Base-by-base conservation (phyloP, 2,329 filamentous ascomycete genomes). In the Fonsecaea erecta region DNA sequence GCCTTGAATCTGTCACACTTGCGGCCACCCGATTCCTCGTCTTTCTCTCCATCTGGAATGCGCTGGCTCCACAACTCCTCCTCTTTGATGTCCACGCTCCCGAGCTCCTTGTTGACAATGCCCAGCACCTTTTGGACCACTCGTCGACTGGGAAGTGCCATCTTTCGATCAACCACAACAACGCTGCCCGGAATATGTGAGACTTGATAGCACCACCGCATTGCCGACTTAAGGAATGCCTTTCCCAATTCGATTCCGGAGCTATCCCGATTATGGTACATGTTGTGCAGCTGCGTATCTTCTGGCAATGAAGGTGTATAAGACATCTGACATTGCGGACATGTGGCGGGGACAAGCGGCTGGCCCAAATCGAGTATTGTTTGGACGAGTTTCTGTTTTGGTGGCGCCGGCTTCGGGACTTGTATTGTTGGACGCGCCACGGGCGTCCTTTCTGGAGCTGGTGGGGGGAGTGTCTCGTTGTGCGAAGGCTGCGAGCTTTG, bases 321-420 rank as follows among this genome's bases (percentile, higher is more conserved):
- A 60, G 88, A 85, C 88, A 90, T 90, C 0, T 85, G 85, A 71
- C 88, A 90, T 2, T 78, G 79, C 40, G 79, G 78, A 75, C 88
- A 90, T 11, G 82, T 85, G 69, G 84, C 84, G 48, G 84, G 81
- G 43, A 80, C 78, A 9, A 68, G 65, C 11, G 61, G 62, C 57
- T 71, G 70, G 1, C 85, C 86, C 12, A 88, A 77, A 70, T 86
- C 85, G 65, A 89, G 81, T 70, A 86, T 84, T 79, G 86, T 86
- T 72, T 89, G 86, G 56, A 83, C 83, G 64, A 88, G 71, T 73
- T 68, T 75, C 53, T 63, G 61, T 62, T 71, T 71, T 14, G 68
- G 67, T 30, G 57, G 55, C 11, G 62, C 32, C 11, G 60, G 56
- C 46, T 55, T 62, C 5, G 68, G 54, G 21, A 53, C 60, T 35